Base-by-base conservation (phyloP, 257 asterid species). In the Solanum etuberosum region DNA sequence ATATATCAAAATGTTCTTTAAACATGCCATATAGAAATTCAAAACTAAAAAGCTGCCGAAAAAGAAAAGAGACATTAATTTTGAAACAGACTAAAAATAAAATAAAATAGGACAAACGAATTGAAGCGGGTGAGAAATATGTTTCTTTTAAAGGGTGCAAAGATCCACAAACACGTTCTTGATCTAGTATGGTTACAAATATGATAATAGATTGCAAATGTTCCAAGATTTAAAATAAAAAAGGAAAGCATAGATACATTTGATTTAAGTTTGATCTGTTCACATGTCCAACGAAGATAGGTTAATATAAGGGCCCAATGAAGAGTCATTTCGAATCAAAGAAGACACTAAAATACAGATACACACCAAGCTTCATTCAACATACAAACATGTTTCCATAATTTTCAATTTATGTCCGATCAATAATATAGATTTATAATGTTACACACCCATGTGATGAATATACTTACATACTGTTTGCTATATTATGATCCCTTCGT, bases 261-360 rank as follows among this genome's bases (percentile, higher is more conserved):
- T 34, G 51, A 21, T 74, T 74, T n/a, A 80, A 80, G 40, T 13
- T 80, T 80, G 84, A 78, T 43, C 15, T 20, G 18, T 80, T 80
- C 43, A 80, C 67, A 51, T 80, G 85, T 80, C 85, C 85, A 80
- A 29, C 85, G 85, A 80, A 80, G 29, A 29, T 80, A 48, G 29
- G 29, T 81, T 80, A 80, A 29, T 80, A 80, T 4, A 46, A 43
- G 42, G 85, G 85, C 16, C 67, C 85, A 43, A 42, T 16, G 84
- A 43, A 38, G 23, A 76, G 34, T 76, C 83, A 38, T 8, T 38
- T 76, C 59, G 83, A 76, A 76, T 76, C 34, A 29, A 29, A 42
- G 84, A 42, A 80, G 27, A 48, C 34, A 37, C 85, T 46, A 80
- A 80, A 46, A 9, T 43, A 14, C 84, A 29, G 38, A 46, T 31